phyloP scores from a whole-genome alignment of 345 rosid genomes.

The Linum lewisii region DNA sequence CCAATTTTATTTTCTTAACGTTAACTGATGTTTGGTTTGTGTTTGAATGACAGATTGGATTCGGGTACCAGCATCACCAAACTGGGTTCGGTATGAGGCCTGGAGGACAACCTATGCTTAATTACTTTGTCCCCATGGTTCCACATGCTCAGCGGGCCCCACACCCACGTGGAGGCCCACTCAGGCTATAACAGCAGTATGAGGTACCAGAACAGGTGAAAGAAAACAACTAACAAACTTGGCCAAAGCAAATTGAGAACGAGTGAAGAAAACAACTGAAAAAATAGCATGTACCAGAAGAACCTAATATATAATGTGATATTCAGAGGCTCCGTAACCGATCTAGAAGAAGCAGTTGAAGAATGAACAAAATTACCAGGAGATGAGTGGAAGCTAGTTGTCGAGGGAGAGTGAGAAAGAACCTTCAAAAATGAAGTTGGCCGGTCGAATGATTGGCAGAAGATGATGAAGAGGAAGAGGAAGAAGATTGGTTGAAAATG shows the following conservation, averaged over 20 bases:
- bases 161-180: background rate
- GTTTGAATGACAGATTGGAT: constrained; percentile 8
- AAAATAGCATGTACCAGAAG: no score
- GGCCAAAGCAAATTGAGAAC: background rate
- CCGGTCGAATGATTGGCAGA: no score
- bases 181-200: constrained; percentile 4
- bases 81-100: constrained; percentile 15
- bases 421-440: no score
- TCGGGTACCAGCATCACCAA: constrained; percentile 16
- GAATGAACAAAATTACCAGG: background rate
- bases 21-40: background rate
- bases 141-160: constrained; percentile 14
- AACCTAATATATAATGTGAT: background rate
- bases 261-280: background rate
- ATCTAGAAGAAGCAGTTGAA: background rate
- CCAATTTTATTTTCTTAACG: background rate
- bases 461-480: no score
- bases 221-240: no score
- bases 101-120: constrained; percentile 5
- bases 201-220: no score
- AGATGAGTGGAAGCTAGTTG: background rate
- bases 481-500: no score
- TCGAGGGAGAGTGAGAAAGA: no score
- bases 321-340: background rate
- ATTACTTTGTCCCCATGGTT: constrained; percentile 13